Conservation (phyloP, 768 basidiomycete genomes). For the Lyophyllum shimeji region DNA sequence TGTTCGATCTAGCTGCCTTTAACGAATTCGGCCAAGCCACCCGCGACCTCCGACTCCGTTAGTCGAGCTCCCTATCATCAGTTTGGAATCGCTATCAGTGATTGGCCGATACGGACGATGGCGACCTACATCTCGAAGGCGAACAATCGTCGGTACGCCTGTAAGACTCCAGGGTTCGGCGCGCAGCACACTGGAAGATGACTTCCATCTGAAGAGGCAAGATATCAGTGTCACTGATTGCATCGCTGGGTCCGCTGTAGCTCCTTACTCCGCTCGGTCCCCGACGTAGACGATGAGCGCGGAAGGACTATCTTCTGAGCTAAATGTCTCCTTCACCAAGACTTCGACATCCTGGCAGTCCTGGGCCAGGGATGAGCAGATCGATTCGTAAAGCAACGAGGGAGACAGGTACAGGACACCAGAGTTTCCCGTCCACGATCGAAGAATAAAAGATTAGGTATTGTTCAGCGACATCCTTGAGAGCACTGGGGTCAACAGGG, state of each 20-base stretch:
- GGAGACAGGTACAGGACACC: conserved; percentile 64
- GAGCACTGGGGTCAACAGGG: conserved; percentile 33
- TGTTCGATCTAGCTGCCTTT: conserved; percentile 5
- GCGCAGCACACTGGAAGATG: conserved; percentile 55
- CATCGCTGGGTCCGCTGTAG: neutral
- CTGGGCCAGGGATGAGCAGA: conserved; percentile 25
- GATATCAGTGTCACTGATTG: neutral
- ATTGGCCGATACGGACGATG: neutral
- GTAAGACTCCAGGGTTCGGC: conserved; percentile 60
- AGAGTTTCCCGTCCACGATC: conserved; percentile 56
- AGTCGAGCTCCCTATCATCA: conserved; percentile 40
- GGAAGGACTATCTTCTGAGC: conserved; percentile 39
- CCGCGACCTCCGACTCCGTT: conserved; percentile 39
- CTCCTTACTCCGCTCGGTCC: conserved; percentile 56
- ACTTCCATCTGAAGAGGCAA: conserved; percentile 58
- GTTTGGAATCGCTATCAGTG: conserved; percentile 3
- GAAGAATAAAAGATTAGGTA: conserved; percentile 76
- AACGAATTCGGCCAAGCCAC: conserved; percentile 30
- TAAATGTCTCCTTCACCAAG: conserved; percentile 52
- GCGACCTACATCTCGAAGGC: conserved; percentile 47
- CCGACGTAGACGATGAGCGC: conserved; percentile 72
- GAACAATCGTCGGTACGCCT: conserved; percentile 68
- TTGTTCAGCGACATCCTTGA: conserved; percentile 42
- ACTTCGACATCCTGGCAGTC: conserved; percentile 68
- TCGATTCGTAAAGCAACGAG: neutral